Evolutionary conservation across 2,329 filamentous ascomycete species (phyloP).

Genomic region (Colletotrichum lupini): DNA sequence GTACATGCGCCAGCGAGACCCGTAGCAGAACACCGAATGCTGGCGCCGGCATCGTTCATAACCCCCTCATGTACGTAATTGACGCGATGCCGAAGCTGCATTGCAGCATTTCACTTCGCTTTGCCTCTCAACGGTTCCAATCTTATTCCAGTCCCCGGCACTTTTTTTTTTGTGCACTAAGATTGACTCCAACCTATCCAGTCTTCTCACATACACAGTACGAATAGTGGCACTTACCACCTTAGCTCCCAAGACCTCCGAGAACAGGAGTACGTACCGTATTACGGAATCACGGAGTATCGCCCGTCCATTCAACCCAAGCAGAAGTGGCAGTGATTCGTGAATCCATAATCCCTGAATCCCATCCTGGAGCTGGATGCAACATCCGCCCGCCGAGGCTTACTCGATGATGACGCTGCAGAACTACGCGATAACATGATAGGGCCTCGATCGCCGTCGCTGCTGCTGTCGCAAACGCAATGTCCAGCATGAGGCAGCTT

Average conservation of each 20-base stretch:
- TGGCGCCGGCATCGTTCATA: slow-evolving; percentile 1
- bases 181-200: too few relatives aligned
- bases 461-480: background rate
- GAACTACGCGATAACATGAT: slow-evolving; percentile 9
- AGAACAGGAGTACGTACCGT: background rate
- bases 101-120: background rate
- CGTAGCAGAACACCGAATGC: background rate
- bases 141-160: slow-evolving; percentile 1
- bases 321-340: background rate
- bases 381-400: slow-evolving; percentile 5
- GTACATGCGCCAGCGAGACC: background rate
- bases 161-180: background rate
- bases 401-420: slow-evolving; percentile 29
- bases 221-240: background rate
- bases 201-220: too few relatives aligned
- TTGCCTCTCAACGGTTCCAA: slow-evolving; percentile 1
- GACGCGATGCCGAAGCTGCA: background rate
- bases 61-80: slow-evolving; percentile 16
- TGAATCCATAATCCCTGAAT: background rate
- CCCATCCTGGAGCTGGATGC: slow-evolving; percentile 16
- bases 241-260: background rate
- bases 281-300: background rate
- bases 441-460: slow-evolving; percentile 3
- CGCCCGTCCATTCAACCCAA: background rate
- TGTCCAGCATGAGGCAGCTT: background rate